These are phyloP conservation scores for Psilocybe sp. DNA, from an alignment of 768 basidiomycete species.

Conservation along the genomic window DNA sequence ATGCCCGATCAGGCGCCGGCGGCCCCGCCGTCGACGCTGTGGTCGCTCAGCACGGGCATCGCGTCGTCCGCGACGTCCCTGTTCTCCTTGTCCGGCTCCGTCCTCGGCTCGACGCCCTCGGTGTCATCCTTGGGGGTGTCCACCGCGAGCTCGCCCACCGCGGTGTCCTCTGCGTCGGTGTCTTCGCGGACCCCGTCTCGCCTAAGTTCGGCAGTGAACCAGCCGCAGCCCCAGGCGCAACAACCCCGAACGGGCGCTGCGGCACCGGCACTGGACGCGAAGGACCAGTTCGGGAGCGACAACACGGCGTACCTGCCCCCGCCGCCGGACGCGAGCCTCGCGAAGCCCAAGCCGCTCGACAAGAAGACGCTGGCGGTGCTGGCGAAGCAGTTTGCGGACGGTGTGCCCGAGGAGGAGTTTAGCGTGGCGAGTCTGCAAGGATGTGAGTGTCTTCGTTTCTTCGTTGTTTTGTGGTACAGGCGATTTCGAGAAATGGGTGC, in stretches of 20 bases:
- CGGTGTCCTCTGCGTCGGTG: too few species aligned
- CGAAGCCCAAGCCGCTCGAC: slow-evolving; percentile 61
- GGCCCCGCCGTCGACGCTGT: slow-evolving; percentile 25
- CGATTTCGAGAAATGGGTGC: neutral
- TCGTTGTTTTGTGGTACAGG: slow-evolving; percentile 13
- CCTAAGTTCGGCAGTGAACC: too few species aligned
- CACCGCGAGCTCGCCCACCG: slow-evolving; percentile 21
- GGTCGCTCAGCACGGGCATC: slow-evolving; percentile 35
- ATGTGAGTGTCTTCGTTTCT: slow-evolving; percentile 52
- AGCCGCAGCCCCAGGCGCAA: too few species aligned
- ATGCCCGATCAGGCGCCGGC: neutral
- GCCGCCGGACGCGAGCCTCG: slow-evolving; percentile 57
- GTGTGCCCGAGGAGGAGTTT: slow-evolving; percentile 83
- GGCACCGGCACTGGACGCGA: slow-evolving; percentile 12
- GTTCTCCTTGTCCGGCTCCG: slow-evolving; percentile 14
- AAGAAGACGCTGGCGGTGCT: slow-evolving; percentile 60
- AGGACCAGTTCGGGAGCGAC: slow-evolving; percentile 48
- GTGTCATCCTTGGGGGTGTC: slow-evolving; percentile 1
- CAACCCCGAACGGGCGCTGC: too few species aligned
- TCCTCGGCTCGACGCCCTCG: slow-evolving; percentile 2
- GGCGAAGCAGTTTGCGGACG: slow-evolving; percentile 76
- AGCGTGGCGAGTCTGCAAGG: slow-evolving; percentile 90
- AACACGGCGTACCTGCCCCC: slow-evolving; percentile 66
- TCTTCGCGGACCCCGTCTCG: too few species aligned
- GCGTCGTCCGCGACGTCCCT: slow-evolving; percentile 45